These are phyloP conservation scores for Geotrichum fermentans DNA, from an alignment of 1,139 yeast genomes.

Conservation along the genomic window DNA sequence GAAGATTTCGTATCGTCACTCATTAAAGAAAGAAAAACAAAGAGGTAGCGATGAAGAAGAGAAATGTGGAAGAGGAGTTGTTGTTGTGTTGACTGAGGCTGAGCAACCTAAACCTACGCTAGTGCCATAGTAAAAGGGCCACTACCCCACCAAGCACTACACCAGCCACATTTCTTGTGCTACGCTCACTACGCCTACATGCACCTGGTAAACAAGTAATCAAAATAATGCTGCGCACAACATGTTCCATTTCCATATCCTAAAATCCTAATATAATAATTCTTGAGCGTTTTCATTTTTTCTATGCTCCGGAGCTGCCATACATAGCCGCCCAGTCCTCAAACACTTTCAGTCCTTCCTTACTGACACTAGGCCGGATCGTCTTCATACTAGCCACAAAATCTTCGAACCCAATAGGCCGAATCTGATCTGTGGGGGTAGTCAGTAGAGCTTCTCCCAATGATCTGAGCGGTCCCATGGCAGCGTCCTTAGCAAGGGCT, in stretches of 20 bases:
- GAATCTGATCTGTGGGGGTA: slow-evolving; percentile 79
- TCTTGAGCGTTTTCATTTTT: no score
- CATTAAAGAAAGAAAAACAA: background rate
- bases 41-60: background rate
- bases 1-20: background rate
- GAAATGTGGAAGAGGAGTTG: no score
- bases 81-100: no score
- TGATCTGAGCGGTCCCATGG: slow-evolving; percentile 94
- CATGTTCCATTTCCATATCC: no score
- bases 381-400: slow-evolving; percentile 72
- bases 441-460: slow-evolving; percentile 81
- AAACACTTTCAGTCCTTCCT: slow-evolving; percentile 69
- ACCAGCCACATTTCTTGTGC: no score
- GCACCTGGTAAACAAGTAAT: no score
- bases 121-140: no score
- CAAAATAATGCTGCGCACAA: no score
- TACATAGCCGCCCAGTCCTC: slow-evolving; percentile 88
- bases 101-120: no score
- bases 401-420: slow-evolving; percentile 74
- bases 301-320: slow-evolving; percentile 89
- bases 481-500: slow-evolving; percentile 94
- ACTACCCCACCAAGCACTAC: no score
- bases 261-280: no score
- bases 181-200: no score
- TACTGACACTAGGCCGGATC: slow-evolving; percentile 87